These are phyloP conservation scores for Tolypocladium amazonense DNA, from an alignment of 2,329 filamentous ascomycete species.

Conservation along the genomic window DNA sequence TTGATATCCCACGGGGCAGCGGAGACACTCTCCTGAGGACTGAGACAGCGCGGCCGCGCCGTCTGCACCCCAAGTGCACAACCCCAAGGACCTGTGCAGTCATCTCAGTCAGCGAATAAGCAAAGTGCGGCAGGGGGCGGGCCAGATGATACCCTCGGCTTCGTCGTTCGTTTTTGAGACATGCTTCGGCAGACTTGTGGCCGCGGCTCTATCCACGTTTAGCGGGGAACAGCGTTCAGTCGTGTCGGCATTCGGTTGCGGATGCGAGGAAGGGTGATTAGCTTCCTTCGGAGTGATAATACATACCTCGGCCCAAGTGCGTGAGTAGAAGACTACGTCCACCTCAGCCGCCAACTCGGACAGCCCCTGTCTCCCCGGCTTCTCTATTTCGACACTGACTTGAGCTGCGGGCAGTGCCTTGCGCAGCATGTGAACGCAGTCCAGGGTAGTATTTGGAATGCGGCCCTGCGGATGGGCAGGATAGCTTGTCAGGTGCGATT, in stretches of 20 bases:
- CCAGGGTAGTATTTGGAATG: conserved; percentile 47
- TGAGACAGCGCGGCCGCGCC: conserved; percentile 29
- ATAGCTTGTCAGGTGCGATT: not conserved
- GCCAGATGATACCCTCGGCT: conserved; percentile 31
- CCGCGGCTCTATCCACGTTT: conserved; percentile 19
- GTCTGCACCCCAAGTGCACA: conserved; percentile 49
- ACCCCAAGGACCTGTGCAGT: conserved; percentile 30
- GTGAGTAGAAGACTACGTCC: conserved; percentile 66
- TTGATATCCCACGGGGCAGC: conserved; percentile 29
- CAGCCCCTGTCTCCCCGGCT: conserved; percentile 51
- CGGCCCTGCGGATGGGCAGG: conserved; percentile 38
- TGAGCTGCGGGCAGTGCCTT: conserved; percentile 27
- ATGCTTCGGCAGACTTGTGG: conserved; percentile 36
- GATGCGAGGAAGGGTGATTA: not conserved
- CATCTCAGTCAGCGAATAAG: conserved; percentile 10
- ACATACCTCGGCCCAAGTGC: conserved; percentile 56
- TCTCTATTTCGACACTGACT: conserved; percentile 65
- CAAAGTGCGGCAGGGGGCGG: conserved; percentile 1
- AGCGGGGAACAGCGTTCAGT: not conserved
- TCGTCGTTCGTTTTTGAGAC: conserved; percentile 33
- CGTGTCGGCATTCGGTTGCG: not conserved
- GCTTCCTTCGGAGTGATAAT: not conserved
- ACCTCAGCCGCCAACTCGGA: conserved; percentile 48
- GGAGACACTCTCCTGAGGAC: conserved; percentile 15
- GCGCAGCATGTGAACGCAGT: conserved; percentile 49